A percentile compares a stretch with the other conserved stretches of the same genome.
Evolutionary conservation across 192 early-diverging fungal species (phyloP).

Genomic region (Coemansia sp.): DNA sequence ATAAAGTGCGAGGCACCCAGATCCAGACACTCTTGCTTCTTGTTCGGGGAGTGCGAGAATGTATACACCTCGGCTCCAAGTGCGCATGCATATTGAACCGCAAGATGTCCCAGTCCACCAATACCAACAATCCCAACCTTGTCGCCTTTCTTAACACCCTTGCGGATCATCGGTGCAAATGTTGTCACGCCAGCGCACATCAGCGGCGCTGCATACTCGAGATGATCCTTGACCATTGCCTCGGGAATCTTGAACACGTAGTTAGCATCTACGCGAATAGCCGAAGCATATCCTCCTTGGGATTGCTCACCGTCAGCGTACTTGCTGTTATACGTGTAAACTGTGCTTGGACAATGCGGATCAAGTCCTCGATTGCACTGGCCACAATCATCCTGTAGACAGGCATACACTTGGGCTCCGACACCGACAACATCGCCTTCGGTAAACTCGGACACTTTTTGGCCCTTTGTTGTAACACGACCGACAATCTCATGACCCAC

Average conservation of each 20-base stretch:
- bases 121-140: constrained; percentile 73
- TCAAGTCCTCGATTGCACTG: constrained; percentile 53
- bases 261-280: constrained; percentile 57
- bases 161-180: constrained; percentile 65
- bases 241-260: constrained; percentile 64
- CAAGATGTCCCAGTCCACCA: constrained; percentile 75
- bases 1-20: constrained; percentile 62
- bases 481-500: constrained; percentile 73
- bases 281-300: constrained; percentile 62
- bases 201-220: constrained; percentile 66
- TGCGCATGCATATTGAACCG: constrained; percentile 62
- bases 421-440: constrained; percentile 67
- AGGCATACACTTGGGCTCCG: constrained; percentile 64
- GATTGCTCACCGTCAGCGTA: constrained; percentile 56
- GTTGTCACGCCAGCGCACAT: constrained; percentile 83
- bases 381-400: constrained; percentile 52
- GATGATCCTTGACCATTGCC: constrained; percentile 31
- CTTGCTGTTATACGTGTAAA: constrained; percentile 56
- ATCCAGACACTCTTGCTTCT: constrained; percentile 58
- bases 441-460: constrained; percentile 53
- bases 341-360: constrained; percentile 44
- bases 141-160: constrained; percentile 60
- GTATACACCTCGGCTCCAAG: constrained; percentile 54
- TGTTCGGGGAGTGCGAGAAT: constrained; percentile 58
- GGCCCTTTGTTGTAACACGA: constrained; percentile 59